These are phyloP conservation scores for Leishmania mexicana DNA, from an alignment of 208 protist genomes.

Conservation along the genomic window DNA sequence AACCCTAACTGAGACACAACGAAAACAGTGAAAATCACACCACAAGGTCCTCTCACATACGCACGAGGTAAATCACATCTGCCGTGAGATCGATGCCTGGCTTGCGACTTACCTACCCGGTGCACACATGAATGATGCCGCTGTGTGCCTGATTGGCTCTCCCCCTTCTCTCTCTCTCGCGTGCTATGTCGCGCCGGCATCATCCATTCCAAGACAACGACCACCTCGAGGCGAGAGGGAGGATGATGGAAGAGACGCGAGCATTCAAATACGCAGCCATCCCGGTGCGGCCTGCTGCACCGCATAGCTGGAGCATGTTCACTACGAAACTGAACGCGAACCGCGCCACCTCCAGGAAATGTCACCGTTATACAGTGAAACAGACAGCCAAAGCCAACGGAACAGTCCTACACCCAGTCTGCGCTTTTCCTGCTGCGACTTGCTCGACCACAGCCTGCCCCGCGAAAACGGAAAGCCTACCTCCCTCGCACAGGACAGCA, in stretches of 20 bases:
- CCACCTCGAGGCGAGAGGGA: background rate
- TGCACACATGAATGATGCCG: background rate
- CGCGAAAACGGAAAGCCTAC: background rate
- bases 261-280: background rate
- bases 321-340: background rate
- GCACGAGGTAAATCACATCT: background rate
- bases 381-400: background rate
- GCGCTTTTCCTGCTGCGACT: background rate
- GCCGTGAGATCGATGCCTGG: background rate
- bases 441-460: background rate
- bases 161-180: background rate
- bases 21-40: too few relatives aligned
- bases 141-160: background rate
- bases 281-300: background rate
- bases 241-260: background rate
- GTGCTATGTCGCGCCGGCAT: background rate
- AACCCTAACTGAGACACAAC: too few relatives aligned
- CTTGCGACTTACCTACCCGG: too few relatives aligned
- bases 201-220: background rate
- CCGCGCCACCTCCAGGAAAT: too few relatives aligned
- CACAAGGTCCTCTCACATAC: background rate
- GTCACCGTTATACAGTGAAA: background rate
- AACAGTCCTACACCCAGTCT: background rate
- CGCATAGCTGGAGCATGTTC: background rate
- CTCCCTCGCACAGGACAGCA: background rate